A percentile compares a stretch with the other conserved stretches of the same genome.
Conservation (phyloP, 208 protist species). For the Trypanosomatidae sp. region DNA sequence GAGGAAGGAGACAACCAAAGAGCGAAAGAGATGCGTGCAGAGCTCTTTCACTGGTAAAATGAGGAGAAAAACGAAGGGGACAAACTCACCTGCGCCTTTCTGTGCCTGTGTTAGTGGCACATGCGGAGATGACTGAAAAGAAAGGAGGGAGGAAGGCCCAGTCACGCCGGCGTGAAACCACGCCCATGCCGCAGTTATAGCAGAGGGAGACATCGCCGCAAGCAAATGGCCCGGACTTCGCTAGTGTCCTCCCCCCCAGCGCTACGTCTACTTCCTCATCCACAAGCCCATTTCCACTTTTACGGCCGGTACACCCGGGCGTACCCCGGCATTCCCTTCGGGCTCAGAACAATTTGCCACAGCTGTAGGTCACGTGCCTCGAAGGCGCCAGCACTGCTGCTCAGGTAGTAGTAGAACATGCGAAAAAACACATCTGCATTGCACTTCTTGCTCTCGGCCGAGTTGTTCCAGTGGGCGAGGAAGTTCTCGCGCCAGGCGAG, state of each 20-base stretch:
- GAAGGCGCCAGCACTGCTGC: slow-evolving; percentile 58
- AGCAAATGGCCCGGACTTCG: neutral
- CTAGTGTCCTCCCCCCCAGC: no score
- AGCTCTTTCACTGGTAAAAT: neutral
- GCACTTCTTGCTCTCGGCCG: slow-evolving; percentile 9
- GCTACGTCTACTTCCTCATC: neutral
- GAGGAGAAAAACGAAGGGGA: no score
- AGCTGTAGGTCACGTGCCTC: slow-evolving; percentile 50
- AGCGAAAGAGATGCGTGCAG: neutral
- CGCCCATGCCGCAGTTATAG: neutral
- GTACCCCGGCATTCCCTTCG: slow-evolving; percentile 44
- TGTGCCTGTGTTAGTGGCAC: neutral
- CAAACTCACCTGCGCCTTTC: neutral
- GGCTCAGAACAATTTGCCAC: slow-evolving; percentile 60
- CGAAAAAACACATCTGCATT: slow-evolving; percentile 43
- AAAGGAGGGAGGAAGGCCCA: neutral
- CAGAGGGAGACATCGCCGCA: neutral
- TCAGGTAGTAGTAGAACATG: slow-evolving; percentile 74
- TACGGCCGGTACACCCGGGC: slow-evolving; percentile 32
- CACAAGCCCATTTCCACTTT: neutral
- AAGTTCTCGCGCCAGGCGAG: slow-evolving; percentile 58
- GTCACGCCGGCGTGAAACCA: neutral
- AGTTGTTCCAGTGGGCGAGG: slow-evolving; percentile 36
- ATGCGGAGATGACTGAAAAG: neutral
- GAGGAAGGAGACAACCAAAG: neutral